Base-by-base conservation (phyloP, 768 basidiomycete genomes). In the Trametes meyenii region DNA sequence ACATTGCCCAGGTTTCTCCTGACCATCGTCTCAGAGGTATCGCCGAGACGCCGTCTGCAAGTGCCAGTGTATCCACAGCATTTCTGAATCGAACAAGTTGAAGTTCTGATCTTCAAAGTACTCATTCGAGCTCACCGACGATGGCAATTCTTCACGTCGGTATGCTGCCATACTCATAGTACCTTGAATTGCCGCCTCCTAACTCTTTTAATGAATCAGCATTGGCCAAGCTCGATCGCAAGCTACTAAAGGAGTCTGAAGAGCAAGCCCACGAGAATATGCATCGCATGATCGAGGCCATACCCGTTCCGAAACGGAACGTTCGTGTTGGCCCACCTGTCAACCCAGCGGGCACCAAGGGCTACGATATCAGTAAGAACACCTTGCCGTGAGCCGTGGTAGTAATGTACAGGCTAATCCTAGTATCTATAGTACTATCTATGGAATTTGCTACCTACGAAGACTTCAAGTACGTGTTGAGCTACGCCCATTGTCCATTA, bases 291-390 rank as follows among this genome's bases (percentile, higher is more conserved):
- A 40, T 61, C 5, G 46, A 24, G 2, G 60, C 45, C 5, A 61
- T 61, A 10, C 60, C 60, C 3, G 54, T 55, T 5, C 53, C 60
- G 17, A 61, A 55, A 29, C 46, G 50, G 17, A 49, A 61, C 21
- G 49, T 61, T 11, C 46, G 60, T 1, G 60, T 61, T 17, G 60
- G 60, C 23, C 42, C 60, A 6, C 60, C 60, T 6, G 43, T 61
- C 19, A 55, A 43, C 17, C 40, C 49, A 5, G n/a, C 39, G 5
- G 35, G 53, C 3, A 50, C 60, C 14, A 17, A 40, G 36, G 60
- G 60, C 12, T 61, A 61, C 19, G 48, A 61, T 29, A 61, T 61
- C 54, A 61, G 60, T 61, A 38, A 39, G 26, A 2, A 23, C 21
- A 3, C 24, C 2, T 3, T 38, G 2, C 38, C 21, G 2, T 23